Evolutionary conservation across 768 basidiomycete genomes (phyloP).

Genomic region (Tubosaeta sp.): DNA sequence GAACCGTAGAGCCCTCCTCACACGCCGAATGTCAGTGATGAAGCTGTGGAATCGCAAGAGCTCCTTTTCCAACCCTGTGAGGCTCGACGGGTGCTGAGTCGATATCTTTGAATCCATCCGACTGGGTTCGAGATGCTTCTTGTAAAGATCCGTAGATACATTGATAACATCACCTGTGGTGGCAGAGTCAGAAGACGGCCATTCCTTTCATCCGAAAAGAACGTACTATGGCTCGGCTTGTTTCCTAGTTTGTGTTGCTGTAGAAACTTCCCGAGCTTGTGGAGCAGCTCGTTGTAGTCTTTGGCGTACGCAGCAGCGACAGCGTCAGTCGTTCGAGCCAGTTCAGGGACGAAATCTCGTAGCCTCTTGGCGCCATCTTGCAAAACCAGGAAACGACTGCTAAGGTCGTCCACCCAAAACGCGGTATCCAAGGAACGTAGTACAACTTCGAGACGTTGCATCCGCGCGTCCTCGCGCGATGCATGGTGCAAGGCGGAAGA

Average conservation of each 20-base stretch:
- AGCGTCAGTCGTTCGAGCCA: not conserved
- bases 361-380: not conserved
- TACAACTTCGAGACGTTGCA: constrained; percentile 52
- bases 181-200: not conserved
- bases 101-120: not conserved
- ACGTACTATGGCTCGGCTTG: not conserved
- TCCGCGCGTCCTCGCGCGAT: constrained; percentile 51
- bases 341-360: not conserved
- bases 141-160: not conserved
- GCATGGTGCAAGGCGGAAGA: constrained; percentile 40
- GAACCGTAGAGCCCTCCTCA: not conserved
- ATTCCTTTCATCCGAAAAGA: not conserved
- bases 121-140: not conserved
- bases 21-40: not conserved
- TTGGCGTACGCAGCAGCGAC: not conserved
- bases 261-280: not conserved
- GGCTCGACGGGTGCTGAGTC: not conserved
- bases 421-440: constrained; percentile 39
- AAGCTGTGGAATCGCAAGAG: not conserved
- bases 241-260: not conserved
- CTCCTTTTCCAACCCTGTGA: not conserved
- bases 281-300: not conserved
- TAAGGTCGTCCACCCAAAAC: constrained; percentile 37
- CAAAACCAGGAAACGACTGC: not conserved
- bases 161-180: no score